Base-by-base conservation (phyloP, 805 yeast species). In the Cyberlindnera xylosilytica region DNA sequence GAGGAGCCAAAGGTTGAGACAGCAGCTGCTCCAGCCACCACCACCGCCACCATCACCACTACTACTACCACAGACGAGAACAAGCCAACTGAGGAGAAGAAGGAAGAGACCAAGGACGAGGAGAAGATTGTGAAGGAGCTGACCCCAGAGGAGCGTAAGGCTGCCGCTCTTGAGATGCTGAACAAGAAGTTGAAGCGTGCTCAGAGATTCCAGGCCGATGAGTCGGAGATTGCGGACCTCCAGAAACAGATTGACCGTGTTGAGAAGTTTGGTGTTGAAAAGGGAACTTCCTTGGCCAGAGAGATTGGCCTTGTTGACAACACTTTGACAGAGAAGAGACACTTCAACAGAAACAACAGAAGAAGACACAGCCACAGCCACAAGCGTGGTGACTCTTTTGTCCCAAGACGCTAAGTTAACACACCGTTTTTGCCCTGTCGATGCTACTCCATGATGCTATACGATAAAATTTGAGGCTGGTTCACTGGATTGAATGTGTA, bases 221-320 rank as follows among this genome's bases (percentile, higher is more conserved):
- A 44, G 4, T 44, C 22, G 6, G 75, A 72, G 47, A 88, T 81
- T 39, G 57, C 45, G 19, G 65, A 66, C 12, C 74, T 76, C 20
- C 78, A 78, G 56, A 79, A 76, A 47, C 81, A 78, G 47, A 67
- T 88, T 53, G 72, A 71, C 28, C 78, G 96, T 59, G 78, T 89
- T 49, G 82, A 83, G 60, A 88, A 87, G 68, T 90, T 88, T 59
- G 98, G 97, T 22, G 77, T 87, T 38, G 83, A 81, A 47, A 60
- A 72, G 27, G 80, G 80, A 44, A 79, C 85, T 31, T 74, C 81
- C 9, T 63, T 84, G 51, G 89, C 88, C 28, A 69, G 66, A 49
- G 89, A 83, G 56, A 69, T 84, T 36, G 89, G 89, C 0, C 57
- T 78, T 33, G 77, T 39, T 13, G 31, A 38, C 31, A 20, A 31